Evolutionary conservation across 1,284 basidiomycete genomes (phyloP), one percentile per base, ranked within the genome.

Genomic region (Omphalotus olearius): DNA sequence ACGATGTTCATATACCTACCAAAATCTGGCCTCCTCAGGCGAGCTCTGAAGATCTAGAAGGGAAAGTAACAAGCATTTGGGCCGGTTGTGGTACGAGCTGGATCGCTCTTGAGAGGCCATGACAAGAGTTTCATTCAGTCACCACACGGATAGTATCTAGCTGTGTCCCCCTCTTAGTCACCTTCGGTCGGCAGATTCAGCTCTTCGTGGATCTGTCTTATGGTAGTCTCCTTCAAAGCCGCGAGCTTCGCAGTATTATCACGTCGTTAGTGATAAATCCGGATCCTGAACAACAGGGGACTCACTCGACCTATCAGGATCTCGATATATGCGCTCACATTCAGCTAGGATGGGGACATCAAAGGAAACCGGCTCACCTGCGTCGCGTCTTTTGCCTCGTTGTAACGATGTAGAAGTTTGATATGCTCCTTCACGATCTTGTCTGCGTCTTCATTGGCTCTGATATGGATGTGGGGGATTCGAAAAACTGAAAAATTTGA

Each of bases 311-410:
- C 67, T 20, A 69, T 70, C 42, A 70, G 59, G 37, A 69, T 61
- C 67, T 67, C 35, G n/a, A 51, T 39, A 10, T 11, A 47, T 4
- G 35, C 38, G 41, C 23, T 23, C 23, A 23, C 26, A 40, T 20
- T 18, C 9, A 25, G 35, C 13, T 6, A 39, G 57, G 52, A 57
- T 53, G 26, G 20, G 13, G 42, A 3, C 56, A 30, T 39, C 25
- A 45, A 20, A 52, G 37, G 18, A 35, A 44, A 3, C 10, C 11
- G 37, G 50, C 63, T 47, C 47, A 80, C 87, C 78, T 90, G 88
- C 0, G 87, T 73, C 2, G 86, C 88, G 61, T 91, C 88, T 62
- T 91, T 91, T 5, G 85, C 79, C 63, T 91, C 88, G 56, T 91
- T 91, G 59, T 91, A 91, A 42, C 69, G 72, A 62, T 91, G 88